Base-by-base conservation (phyloP, 768 basidiomycete genomes). In the Galerina marginata region DNA sequence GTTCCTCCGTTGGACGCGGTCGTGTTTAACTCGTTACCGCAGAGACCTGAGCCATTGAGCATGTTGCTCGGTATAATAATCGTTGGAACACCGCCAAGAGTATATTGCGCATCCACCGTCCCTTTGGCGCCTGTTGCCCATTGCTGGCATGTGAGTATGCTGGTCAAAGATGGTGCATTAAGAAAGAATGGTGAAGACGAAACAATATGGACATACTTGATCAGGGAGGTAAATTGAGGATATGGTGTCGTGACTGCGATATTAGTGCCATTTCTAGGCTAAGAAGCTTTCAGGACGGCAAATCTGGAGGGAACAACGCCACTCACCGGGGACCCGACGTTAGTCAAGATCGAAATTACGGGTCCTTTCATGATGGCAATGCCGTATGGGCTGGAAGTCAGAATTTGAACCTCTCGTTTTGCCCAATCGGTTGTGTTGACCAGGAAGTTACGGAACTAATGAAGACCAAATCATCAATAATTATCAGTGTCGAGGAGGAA, bases 241-340 rank as follows among this genome's bases (percentile, higher is more conserved):
- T 79, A 90, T 1, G 84, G 80, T 9, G 89, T 86, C 54, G 82
- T 79, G n/a, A 86, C 86, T 2, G 84, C 77, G 53, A 86, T 78
- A 63, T 78, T 73, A 6, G 80, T 86, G 25, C 78, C 74, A 66
- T 87, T 86, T 63, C 79, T 77, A 3, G 87, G 85, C 88, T 54
- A 67, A 57, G 33, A 4, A 15, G 38, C 14, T 45, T n/a, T 47
- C n/a, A 45, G 47, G 50, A 39, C 44, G 37, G 61, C 53, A 45
- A 58, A 23, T 40, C 42, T 23, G 15, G 29, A 33, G 29, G 29
- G 14, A 42, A 29, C 15, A 7, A 33, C 45, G 48, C 15, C 16
- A 48, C 82, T 56, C 69, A 90, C 89, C 16, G 89, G 88, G 54
- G 89, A 89, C 33, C 90, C 91, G 59, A 91, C 84, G 73, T 88